Conservation (phyloP, 345 rosid genomes). For the Clarkia xantiana region DNA sequence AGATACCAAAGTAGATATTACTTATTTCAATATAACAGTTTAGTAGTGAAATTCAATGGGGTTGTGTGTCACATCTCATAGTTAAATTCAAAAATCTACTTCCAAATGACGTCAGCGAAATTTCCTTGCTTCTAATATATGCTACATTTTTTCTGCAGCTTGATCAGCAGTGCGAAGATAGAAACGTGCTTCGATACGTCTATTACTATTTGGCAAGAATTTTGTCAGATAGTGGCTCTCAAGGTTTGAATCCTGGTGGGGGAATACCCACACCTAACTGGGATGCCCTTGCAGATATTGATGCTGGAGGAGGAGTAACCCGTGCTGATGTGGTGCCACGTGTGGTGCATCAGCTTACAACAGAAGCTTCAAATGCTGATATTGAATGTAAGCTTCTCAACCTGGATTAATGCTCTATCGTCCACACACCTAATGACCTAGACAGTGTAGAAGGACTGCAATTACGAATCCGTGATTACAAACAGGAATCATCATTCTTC, state of each 20-base stretch:
- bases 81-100: too few species aligned
- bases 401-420: neutral
- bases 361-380: constrained; percentile 63
- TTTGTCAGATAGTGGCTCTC: constrained; percentile 69
- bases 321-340: constrained; percentile 97
- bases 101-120: too few species aligned
- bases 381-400: constrained; percentile 49
- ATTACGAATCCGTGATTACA: too few species aligned
- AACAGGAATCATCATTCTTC: too few species aligned
- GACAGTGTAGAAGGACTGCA: too few species aligned
- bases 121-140: too few species aligned
- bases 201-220: constrained; percentile 97
- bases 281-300: constrained; percentile 99
- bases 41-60: too few species aligned
- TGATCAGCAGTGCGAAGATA: constrained; percentile 91
- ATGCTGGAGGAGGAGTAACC: constrained; percentile 94
- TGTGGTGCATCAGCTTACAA: constrained; percentile 64
- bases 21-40: too few species aligned
- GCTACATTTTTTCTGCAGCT: constrained; percentile 42
- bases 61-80: too few species aligned
- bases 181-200: constrained; percentile 87
- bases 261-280: constrained; percentile 99
- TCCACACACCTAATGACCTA: too few species aligned
- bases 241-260: constrained; percentile 86
- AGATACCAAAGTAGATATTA: too few species aligned